Percentiles rank a stretch among this genome's conserved stretches.
Evolutionary conservation across 192 early-diverging fungal species (phyloP).

Genomic region (Podila verticillata): DNA sequence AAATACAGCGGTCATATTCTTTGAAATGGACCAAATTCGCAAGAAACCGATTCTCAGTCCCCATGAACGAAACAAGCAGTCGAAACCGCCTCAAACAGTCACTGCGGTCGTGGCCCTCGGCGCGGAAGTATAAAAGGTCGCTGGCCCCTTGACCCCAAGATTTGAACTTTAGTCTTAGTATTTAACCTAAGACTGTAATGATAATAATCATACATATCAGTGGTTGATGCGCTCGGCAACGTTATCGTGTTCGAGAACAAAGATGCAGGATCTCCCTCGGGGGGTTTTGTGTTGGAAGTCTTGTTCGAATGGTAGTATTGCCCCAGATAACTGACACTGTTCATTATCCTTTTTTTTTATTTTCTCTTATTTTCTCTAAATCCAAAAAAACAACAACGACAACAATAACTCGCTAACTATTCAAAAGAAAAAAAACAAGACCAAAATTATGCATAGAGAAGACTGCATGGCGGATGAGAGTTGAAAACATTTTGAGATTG

Average conservation of each 20-base stretch:
- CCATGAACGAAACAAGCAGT: no score
- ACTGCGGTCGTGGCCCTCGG: no score
- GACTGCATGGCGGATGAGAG: no score
- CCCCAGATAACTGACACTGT: conserved; percentile 54
- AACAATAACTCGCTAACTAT: background rate
- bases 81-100: no score
- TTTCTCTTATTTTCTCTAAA: conserved; percentile 4
- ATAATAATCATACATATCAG: conserved; percentile 58
- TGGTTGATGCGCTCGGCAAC: conserved; percentile 51
- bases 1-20: no score
- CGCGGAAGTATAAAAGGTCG: conserved; percentile 12
- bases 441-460: no score
- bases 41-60: no score
- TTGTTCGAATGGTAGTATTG: conserved; percentile 32
- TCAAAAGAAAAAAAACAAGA: no score
- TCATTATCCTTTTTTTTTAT: background rate
- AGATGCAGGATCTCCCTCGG: background rate
- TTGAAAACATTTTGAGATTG: no score
- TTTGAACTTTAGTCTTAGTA: conserved; percentile 52
- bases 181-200: conserved; percentile 56
- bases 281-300: conserved; percentile 10
- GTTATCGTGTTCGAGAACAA: conserved; percentile 16
- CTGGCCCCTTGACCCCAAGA: conserved; percentile 24
- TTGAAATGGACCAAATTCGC: no score
- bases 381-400: conserved; percentile 4